Evolutionary conservation across 2,329 filamentous ascomycete species (phyloP), one percentile per base, ranked within the genome.

Genomic region (Domatiomyces catenatus): DNA sequence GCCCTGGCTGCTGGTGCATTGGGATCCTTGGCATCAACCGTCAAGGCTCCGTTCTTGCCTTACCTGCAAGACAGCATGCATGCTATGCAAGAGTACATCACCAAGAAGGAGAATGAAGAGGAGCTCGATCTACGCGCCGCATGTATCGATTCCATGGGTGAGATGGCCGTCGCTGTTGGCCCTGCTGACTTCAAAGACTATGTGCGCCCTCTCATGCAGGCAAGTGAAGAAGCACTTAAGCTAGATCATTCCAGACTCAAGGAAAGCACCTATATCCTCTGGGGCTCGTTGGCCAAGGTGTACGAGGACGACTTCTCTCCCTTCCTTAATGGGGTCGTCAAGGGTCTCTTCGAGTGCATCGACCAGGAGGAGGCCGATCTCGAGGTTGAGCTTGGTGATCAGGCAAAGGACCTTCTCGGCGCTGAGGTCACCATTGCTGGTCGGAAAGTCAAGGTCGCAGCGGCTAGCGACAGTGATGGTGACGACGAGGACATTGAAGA

Each of bases 211-310:
- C 75, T 96, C 52, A 94, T 98, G 85, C 77, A 83, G 61, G 84
- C 90, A 12, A 94, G 86, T 58, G 89, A 95, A 69, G 89, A 95
- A 68, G 89, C 85, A 50, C 76, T 96, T 1, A 75, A 84, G 60
- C 80, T 98, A 2, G 89, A 87, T 60, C 89, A 95, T 70, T 85
- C 89, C 43, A 80, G 89, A 51, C 80, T 96, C 48, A 86, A 88
- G 67, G 92, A 98, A 73, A 95, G 88, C 55, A 94, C 87, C 65
- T 98, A 94, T 71, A 93, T 96, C 55, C 76, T 98, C 50, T 98
- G 92, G 90, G 88, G 86, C 58, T 87, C 86, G 42, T 81, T 98
- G 64, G 84, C 90, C 55, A 93, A 93, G 72, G 87, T 96, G 8
- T 96, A 96, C 68, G 82, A 84, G 61, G 84, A 86, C 62, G 67